A percentile compares a stretch with the other conserved stretches of the same genome.
phyloP scores from a whole-genome alignment of 164 flowering plant genomes.

The Aristolochia californica region DNA sequence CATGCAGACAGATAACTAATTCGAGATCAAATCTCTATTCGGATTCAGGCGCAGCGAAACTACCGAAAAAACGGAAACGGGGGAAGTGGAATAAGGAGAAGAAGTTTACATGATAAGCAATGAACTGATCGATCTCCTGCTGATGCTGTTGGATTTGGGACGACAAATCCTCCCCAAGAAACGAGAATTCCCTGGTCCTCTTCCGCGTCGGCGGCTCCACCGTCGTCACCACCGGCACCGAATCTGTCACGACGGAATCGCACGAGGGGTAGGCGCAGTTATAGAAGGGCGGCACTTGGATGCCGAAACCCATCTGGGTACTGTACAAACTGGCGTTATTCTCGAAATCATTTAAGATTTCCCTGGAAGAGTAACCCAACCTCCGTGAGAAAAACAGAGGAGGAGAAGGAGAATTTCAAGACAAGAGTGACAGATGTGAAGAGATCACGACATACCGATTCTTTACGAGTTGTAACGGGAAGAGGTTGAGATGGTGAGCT shows the following conservation, averaged over 20 bases:
- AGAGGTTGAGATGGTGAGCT: slow-evolving; percentile 34
- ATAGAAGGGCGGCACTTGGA: slow-evolving; percentile 12
- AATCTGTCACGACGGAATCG: slow-evolving; percentile 13
- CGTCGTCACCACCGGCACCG: slow-evolving; percentile 10
- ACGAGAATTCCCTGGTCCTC: slow-evolving; percentile 24
- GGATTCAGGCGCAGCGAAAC: not conserved
- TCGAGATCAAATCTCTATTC: no score
- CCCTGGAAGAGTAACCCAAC: slow-evolving; percentile 21
- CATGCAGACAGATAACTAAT: no score
- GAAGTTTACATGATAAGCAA: slow-evolving; percentile 58
- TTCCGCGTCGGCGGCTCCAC: slow-evolving; percentile 34
- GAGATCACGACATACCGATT: slow-evolving; percentile 27
- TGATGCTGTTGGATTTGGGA: slow-evolving; percentile 54
- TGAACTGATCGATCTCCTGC: slow-evolving; percentile 44
- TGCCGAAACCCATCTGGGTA: slow-evolving; percentile 18
- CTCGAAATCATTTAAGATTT: slow-evolving; percentile 14
- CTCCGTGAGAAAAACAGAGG: not conserved
- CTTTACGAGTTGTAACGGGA: slow-evolving; percentile 27
- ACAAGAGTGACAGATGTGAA: not conserved
- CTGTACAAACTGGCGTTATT: slow-evolving; percentile 12
- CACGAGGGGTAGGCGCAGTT: slow-evolving; percentile 11
- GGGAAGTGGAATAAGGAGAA: no score
- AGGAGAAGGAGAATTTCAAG: not conserved
- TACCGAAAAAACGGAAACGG: not conserved
- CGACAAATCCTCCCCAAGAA: slow-evolving; percentile 61